Conservation (phyloP, 352 stramenopile species). For the Phytopythium helicoides region DNA sequence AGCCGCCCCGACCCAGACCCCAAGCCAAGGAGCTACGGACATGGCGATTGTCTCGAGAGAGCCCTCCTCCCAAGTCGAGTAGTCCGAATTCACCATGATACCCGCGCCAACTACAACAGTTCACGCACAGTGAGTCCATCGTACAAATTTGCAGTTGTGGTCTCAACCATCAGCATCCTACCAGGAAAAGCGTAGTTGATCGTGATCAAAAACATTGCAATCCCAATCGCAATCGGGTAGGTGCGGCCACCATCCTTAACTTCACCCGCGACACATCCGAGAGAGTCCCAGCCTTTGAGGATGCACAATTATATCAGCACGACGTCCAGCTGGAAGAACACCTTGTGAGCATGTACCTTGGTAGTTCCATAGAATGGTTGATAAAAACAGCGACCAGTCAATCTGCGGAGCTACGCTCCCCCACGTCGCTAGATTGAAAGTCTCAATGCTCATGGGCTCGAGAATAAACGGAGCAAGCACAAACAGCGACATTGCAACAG, state of each 20-base stretch:
- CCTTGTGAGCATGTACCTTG: conserved; percentile 38
- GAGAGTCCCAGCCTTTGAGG: conserved; percentile 64
- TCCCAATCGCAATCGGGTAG: conserved; percentile 82
- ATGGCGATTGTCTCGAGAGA: conserved; percentile 78
- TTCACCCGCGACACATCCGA: conserved; percentile 82
- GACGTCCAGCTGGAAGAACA: not conserved
- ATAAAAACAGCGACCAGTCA: conserved; percentile 85
- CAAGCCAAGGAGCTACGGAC: conserved; percentile 66
- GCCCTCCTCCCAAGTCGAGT: conserved; percentile 64
- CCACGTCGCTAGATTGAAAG: conserved; percentile 76
- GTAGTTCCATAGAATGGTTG: conserved; percentile 86
- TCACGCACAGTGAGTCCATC: not conserved
- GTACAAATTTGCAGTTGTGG: too few relatives aligned
- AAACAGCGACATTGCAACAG: conserved; percentile 80
- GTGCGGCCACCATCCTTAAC: conserved; percentile 77
- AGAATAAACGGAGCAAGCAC: conserved; percentile 79
- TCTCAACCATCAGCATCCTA: too few relatives aligned
- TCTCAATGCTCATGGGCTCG: conserved; percentile 66
- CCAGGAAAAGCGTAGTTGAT: conserved; percentile 85
- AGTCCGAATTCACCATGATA: conserved; percentile 78
- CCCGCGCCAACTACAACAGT: conserved; percentile 49
- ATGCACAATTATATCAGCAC: not conserved
- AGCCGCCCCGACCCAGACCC: conserved; percentile 75
- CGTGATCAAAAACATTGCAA: conserved; percentile 80
- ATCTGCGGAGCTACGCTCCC: conserved; percentile 61